Conservation (phyloP, 1,284 basidiomycete species). For the Fomitiporia mediterranea region DNA sequence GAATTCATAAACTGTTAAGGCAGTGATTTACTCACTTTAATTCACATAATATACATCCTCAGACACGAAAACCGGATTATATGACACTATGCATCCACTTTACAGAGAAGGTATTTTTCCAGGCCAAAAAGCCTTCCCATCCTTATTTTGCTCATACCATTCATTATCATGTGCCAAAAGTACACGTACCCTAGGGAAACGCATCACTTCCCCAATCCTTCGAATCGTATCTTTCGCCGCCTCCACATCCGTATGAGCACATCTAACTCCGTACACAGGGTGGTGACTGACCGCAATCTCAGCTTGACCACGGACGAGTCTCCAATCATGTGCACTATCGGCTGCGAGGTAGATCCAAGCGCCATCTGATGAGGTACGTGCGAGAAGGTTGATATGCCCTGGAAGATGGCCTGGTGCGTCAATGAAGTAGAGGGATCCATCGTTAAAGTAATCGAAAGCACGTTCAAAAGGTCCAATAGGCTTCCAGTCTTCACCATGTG, state of each 20-base stretch:
- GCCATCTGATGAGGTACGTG: conserved; percentile 50
- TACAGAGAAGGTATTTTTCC: conserved; percentile 27
- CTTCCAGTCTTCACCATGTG: conserved; percentile 28
- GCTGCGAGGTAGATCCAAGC: conserved; percentile 53
- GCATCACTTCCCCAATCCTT: conserved; percentile 36
- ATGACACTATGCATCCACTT: too few relatives aligned
- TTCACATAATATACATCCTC: too few relatives aligned
- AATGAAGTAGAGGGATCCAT: conserved; percentile 53
- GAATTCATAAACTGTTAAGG: too few relatives aligned
- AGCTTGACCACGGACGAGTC: conserved; percentile 44
- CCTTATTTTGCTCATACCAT: conserved; percentile 49
- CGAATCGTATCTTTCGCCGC: conserved; percentile 38
- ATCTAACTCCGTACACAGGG: conserved; percentile 25
- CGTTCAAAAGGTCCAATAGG: conserved; percentile 47
- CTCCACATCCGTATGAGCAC: conserved; percentile 41
- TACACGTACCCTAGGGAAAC: conserved; percentile 39
- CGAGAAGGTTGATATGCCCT: conserved; percentile 51
- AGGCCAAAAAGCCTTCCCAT: conserved; percentile 37
- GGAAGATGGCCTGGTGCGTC: conserved; percentile 51
- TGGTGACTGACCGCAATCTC: conserved; percentile 32
- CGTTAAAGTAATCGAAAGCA: conserved; percentile 49
- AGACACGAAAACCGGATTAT: too few relatives aligned
- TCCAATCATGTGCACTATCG: conserved; percentile 52
- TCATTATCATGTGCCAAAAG: conserved; percentile 49
- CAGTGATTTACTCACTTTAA: too few relatives aligned